These are phyloP conservation scores for Ophiostoma novo-ulmi DNA, from an alignment of 2,329 filamentous ascomycete genomes.

Conservation along the genomic window DNA sequence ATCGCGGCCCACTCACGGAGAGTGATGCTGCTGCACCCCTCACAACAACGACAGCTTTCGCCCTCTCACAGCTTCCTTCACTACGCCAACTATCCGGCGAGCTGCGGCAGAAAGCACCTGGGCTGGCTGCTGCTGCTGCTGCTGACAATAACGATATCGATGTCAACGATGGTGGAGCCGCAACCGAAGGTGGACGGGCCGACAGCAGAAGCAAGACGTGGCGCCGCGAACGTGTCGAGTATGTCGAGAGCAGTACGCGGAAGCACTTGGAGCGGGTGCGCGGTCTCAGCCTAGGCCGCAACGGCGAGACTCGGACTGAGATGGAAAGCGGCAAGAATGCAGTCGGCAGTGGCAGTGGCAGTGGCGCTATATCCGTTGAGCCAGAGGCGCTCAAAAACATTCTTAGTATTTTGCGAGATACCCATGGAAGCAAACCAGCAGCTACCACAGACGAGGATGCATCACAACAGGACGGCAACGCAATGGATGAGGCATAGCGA, in stretches of 20 bases:
- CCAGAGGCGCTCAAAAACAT: conserved; percentile 27
- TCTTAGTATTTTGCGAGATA: conserved; percentile 26
- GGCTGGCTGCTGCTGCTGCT: conserved; percentile 41
- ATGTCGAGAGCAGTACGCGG: conserved; percentile 74
- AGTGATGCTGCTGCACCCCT: conserved; percentile 53
- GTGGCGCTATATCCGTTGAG: conserved; percentile 47
- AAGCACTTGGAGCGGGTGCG: conserved; percentile 67
- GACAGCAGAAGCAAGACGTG: conserved; percentile 46
- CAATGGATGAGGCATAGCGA: conserved; percentile 29
- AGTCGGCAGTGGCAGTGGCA: conserved; percentile 32
- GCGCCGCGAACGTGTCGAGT: conserved; percentile 67
- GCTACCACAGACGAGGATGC: background rate
- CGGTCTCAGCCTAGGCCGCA: conserved; percentile 59
- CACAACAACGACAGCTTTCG: conserved; percentile 69
- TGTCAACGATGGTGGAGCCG: background rate
- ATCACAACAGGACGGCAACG: background rate
- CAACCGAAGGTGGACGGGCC: conserved; percentile 20
- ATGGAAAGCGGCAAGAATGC: conserved; percentile 35
- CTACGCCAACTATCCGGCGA: conserved; percentile 60
- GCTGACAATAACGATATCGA: conserved; percentile 13
- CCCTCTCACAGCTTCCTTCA: conserved; percentile 75
- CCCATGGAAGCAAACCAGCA: conserved; percentile 16
- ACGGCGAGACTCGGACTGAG: conserved; percentile 59
- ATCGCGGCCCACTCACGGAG: conserved; percentile 47
- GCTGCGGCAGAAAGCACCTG: conserved; percentile 61